Base-by-base conservation (phyloP, 2,329 filamentous ascomycete species). In the Fusarium heterosporum region DNA sequence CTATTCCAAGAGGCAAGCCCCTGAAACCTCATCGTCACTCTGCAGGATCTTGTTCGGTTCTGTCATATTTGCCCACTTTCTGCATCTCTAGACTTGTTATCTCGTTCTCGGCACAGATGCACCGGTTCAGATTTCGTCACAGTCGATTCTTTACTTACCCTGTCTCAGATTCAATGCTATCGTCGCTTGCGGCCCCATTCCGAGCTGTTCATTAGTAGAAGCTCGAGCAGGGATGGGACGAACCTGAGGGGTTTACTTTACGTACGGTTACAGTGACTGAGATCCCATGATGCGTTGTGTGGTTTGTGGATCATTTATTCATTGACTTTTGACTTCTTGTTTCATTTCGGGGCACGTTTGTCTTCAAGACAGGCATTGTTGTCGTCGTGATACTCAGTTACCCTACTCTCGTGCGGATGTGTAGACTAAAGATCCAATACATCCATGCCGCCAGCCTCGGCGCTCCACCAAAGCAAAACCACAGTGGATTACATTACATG, bases 211-310 rank as follows among this genome's bases (percentile, higher is more conserved):
- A 50, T 41, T 38, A 41, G 22, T 25, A 34, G 29, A 25, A 34
- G 25, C 36, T 55, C 50, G 61, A 51, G 40, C 48, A 72, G 66
- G 70, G 61, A 45, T 61, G 42, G n/a, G 55, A 62, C 54, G 70
- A 72, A 72, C 70, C 58, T 72, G 70, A 72, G 70, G 70, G 70
- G 70, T 55, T 55, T 61, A 54, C 25, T n/a, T 48, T n/a, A n/a
- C 22, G 36, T 11, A 53, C 10, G 30, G 9, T 8, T 13, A 42
- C 34, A 39, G 32, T 19, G 19, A 39, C 47, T 13, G 28, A 42
- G 34, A 42, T 11, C 13, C 29, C 17, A 51, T 29, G 25, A 14
- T 51, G n/a, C 22, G 14, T 17, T 16, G n/a, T 32, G 22, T 48
- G 30, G 30, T 26, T 25, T 34, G 55, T 28, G 22, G 29, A 46